Evolutionary conservation across 352 stramenopile genomes (phyloP).

Genomic region (Peronospora farinosa): DNA sequence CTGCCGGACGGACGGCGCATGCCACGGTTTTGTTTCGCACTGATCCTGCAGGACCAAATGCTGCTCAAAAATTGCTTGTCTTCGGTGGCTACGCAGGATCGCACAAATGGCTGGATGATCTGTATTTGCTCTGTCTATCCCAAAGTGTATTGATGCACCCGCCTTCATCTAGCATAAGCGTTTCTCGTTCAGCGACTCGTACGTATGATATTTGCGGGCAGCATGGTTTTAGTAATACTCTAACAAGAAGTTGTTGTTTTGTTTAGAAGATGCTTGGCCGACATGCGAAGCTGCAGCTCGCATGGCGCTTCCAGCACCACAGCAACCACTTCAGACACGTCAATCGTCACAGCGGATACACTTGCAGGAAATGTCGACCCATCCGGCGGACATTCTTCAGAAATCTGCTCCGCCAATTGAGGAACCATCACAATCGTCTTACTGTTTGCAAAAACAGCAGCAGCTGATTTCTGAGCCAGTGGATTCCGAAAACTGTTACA

Average conservation of each 20-base stretch:
- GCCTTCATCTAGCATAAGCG: slow-evolving; percentile 10
- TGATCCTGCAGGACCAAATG: slow-evolving; percentile 12
- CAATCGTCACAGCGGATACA: slow-evolving; percentile 11
- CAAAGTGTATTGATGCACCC: slow-evolving; percentile 18
- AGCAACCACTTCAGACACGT: slow-evolving; percentile 11
- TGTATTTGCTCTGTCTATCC: slow-evolving; percentile 40
- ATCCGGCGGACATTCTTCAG: neutral
- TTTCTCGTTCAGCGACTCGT: slow-evolving; percentile 24
- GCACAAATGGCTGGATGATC: slow-evolving; percentile 58
- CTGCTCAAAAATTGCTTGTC: slow-evolving; percentile 39
- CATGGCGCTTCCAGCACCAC: slow-evolving; percentile 25
- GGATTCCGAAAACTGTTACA: slow-evolving; percentile 10
- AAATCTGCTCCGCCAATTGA: neutral
- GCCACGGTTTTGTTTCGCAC: slow-evolving; percentile 33
- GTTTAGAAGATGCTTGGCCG: neutral
- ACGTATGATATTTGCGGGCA: slow-evolving; percentile 1
- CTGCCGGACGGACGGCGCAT: slow-evolving; percentile 41
- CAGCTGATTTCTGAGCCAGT: slow-evolving; percentile 2
- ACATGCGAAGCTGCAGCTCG: slow-evolving; percentile 2
- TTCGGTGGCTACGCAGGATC: slow-evolving; percentile 65
- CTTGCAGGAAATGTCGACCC: slow-evolving; percentile 6
- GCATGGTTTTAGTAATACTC: no score
- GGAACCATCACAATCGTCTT: neutral
- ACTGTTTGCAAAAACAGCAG: no score
- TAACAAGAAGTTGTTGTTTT: neutral